Base-by-base conservation (phyloP, 2,329 filamentous ascomycete species). In the Didymella glomerata region DNA sequence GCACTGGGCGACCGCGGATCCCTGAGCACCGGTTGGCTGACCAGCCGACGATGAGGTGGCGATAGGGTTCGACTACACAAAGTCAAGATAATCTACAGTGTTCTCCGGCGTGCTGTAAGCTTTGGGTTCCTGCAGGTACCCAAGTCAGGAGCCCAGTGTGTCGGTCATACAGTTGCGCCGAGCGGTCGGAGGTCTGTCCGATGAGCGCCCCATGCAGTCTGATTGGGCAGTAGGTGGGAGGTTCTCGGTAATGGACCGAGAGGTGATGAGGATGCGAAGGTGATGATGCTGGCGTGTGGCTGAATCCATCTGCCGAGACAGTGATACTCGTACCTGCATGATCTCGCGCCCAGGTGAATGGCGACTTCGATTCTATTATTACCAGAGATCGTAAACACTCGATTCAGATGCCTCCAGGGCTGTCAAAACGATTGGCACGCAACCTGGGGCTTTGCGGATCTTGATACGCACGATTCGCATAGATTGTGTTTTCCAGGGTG, bases 1-100 rank as follows among this genome's bases (percentile, higher is more conserved):
- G 86, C 91, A 62, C 93, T 97, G 90, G 95, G 95, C 0, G 95
- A 94, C 78, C 86, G 87, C 68, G 95, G 95, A 0, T 93, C 88
- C 68, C 81, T 99, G 73, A 92, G 89, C 44, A 99, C 95, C 7
- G 93, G 93, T 10, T 94, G 90, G 83, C 80, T 96, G 40, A 77
- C 74, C 24, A 73, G 74, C 60, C 67, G 75, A 54, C 68, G 71
- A 45, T 76, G 72, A 76, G 61, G 57, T 42, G 55, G 7, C 22
- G 48, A 55, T 52, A 48, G 44, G 56, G 42, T 52, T 55, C 14
- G 46, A 40, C 48, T 38, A 38, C 50, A 25, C 34, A 38, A 41
- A 22, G 11, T 18, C 20, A 22, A 22, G 18, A 41, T 22, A 38
- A 22, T 25, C 2, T 18, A 41, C 25, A 22, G 28, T 20, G 41